Evolutionary conservation across 148 eudicot species (phyloP), one percentile per base, ranked within the genome.

Genomic region (Suaeda aralocaspica): DNA sequence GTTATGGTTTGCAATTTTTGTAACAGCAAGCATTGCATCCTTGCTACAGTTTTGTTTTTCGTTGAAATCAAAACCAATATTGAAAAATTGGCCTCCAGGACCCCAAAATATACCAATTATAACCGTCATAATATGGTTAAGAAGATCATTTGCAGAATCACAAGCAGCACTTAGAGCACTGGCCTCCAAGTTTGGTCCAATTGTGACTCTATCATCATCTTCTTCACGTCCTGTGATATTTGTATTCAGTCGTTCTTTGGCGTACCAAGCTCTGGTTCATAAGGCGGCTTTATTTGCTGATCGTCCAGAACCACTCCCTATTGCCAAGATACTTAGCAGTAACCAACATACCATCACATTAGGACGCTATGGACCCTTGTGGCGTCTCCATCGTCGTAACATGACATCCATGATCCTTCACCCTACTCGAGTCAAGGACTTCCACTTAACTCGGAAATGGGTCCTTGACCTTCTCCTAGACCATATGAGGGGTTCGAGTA

Each of bases 281-380:
- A 71, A 83, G 30, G 92, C 92, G 15, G 88, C 92, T 28, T 34
- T 82, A 14, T 86, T 88, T 74, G 78, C 91, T 42, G 89, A 85
- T 64, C 91, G 91, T 19, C 93, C 93, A 15, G 36, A 57, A 19
- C 62, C 80, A 0, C 69, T 75, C 19, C 78, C 77, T 26, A 81
- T 80, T 13, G 5, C 24, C 1, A 36, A 30, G 33, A 7, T 81
- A 51, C 0, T 86, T 14, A 63, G 25, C 34, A 65, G 69, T 60
- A 55, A 76, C 66, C 84, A 78, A 65, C 83, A 68, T 30, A 74
- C 80, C 25, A 81, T 84, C 52, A 81, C 65, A 76, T 68, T 86
- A 8, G 75, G 89, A 39, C 34, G 69, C 22, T 88, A 88, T 22
- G 89, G 92, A 5, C 66, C 75, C 3, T 67, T 15, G 3, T 80